Percentiles rank a stretch among this genome's conserved stretches.
phyloP scores from a whole-genome alignment of 805 yeast species.

The Lipomyces orientalis region DNA sequence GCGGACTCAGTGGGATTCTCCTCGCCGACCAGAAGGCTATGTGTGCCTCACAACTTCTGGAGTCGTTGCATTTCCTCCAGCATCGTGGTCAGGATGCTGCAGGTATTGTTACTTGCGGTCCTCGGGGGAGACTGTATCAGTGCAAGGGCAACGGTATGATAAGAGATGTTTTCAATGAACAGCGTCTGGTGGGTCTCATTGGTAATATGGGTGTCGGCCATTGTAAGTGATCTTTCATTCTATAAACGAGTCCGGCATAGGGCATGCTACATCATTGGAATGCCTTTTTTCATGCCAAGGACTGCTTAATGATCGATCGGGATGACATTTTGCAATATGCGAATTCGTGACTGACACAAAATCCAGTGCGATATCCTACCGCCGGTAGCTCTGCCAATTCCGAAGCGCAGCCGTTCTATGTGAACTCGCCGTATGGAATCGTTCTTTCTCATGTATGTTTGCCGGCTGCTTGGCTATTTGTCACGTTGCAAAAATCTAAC shows the following conservation, averaged over 20 bases:
- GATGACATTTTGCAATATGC: neutral
- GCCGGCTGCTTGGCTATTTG: neutral
- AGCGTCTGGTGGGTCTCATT: slow-evolving; percentile 74
- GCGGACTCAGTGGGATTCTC: slow-evolving; percentile 92
- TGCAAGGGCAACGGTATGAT: slow-evolving; percentile 99
- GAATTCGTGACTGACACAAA: slow-evolving; percentile 1
- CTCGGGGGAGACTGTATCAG: slow-evolving; percentile 90
- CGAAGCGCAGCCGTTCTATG: slow-evolving; percentile 98
- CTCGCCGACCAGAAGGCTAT: slow-evolving; percentile 72
- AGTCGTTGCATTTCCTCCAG: slow-evolving; percentile 89
- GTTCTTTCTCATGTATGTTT: slow-evolving; percentile 66
- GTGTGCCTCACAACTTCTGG: slow-evolving; percentile 89
- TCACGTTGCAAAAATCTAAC: neutral
- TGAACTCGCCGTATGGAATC: slow-evolving; percentile 95
- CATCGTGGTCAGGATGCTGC: slow-evolving; percentile 99
- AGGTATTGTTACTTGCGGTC: slow-evolving; percentile 96
- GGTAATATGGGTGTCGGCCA: slow-evolving; percentile 98
- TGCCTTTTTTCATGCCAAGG: neutral
- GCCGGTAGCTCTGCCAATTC: slow-evolving; percentile 95
- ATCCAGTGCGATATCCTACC: slow-evolving; percentile 82
- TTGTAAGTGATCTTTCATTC: slow-evolving; percentile 30
- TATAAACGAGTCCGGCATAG: neutral
- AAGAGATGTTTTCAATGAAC: slow-evolving; percentile 90
- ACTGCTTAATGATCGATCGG: neutral
- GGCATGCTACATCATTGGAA: neutral